Evolutionary conservation across 208 protist species (phyloP).

Genomic region (Acanthamoeba castellanii): DNA sequence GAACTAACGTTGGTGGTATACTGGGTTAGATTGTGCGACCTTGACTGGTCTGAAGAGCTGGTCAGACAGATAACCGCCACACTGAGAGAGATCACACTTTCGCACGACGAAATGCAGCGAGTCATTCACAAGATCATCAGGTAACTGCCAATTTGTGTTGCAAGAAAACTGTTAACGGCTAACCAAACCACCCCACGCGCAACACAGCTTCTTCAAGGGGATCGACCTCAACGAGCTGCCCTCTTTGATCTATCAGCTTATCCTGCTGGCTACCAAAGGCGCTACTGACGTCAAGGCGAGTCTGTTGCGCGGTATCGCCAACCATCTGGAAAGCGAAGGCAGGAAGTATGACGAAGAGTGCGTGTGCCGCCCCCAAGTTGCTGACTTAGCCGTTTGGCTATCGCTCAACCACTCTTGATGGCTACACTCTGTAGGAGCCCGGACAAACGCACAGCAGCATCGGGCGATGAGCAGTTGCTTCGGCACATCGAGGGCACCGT

Average conservation of each 20-base stretch:
- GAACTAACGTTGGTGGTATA: background rate
- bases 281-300: slow-evolving; percentile 19
- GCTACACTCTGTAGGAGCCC: background rate
- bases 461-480: slow-evolving; percentile 1
- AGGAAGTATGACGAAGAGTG: slow-evolving; percentile 58
- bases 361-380: background rate
- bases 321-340: slow-evolving; percentile 33
- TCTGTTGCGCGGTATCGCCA: slow-evolving; percentile 58
- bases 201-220: slow-evolving; percentile 50
- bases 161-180: background rate
- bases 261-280: slow-evolving; percentile 61
- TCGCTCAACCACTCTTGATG: background rate
- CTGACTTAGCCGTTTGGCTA: background rate
- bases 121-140: slow-evolving; percentile 47
- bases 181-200: background rate
- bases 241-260: slow-evolving; percentile 71
- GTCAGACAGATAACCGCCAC: slow-evolving; percentile 30
- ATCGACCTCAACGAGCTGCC: slow-evolving; percentile 66
- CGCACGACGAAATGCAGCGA: slow-evolving; percentile 17
- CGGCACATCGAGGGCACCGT: slow-evolving; percentile 71
- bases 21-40: background rate
- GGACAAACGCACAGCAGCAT: background rate
- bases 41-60: slow-evolving; percentile 34
- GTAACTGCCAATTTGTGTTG: background rate
- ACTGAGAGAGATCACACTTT: slow-evolving; percentile 6